A percentile compares a stretch with the other conserved stretches of the same genome.
Evolutionary conservation across 371 early-diverging fungal genomes (phyloP).

Genomic region (Actinomortierella ambigua): DNA sequence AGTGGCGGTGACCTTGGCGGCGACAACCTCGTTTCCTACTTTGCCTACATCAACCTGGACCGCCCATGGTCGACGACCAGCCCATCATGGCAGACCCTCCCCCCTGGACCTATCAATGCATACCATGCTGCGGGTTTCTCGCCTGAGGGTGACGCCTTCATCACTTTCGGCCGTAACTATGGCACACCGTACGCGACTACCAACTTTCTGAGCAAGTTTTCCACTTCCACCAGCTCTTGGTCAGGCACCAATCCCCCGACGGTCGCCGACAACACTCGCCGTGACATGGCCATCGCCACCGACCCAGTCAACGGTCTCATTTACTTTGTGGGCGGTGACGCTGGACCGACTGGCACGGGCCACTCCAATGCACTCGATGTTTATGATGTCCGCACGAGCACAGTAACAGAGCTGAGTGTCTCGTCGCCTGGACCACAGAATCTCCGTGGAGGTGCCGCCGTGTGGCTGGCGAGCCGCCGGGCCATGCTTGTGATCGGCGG

Average conservation of each 20-base stretch:
- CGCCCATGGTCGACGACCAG: conserved; percentile 16
- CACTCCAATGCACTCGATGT: conserved; percentile 13
- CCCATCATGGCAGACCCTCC: conserved; percentile 15
- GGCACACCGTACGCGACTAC: conserved; percentile 14
- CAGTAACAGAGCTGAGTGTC: conserved; percentile 12
- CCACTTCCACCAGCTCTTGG: conserved; percentile 20
- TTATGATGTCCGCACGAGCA: conserved; percentile 14
- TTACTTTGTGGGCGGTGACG: conserved; percentile 28
- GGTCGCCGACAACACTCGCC: conserved; percentile 17
- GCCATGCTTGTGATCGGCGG: conserved; percentile 21
- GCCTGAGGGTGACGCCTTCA: conserved; percentile 16
- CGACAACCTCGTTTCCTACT: conserved; percentile 21
- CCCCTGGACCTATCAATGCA: conserved; percentile 21
- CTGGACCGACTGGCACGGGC: conserved; percentile 2
- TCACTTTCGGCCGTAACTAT: conserved; percentile 16
- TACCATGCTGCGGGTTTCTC: conserved; percentile 22
- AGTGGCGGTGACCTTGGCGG: conserved; percentile 21
- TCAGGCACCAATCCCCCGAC: conserved; percentile 13
- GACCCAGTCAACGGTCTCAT: conserved; percentile 14
- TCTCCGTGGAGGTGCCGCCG: conserved; percentile 15
- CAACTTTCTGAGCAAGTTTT: conserved; percentile 23
- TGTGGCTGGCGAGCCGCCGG: conserved; percentile 11
- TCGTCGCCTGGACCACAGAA: conserved; percentile 21
- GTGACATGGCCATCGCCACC: conserved; percentile 19
- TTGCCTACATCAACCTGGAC: conserved; percentile 14